Base-by-base conservation (phyloP, 2,329 filamentous ascomycete genomes). In the Colletotrichum limetticola region DNA sequence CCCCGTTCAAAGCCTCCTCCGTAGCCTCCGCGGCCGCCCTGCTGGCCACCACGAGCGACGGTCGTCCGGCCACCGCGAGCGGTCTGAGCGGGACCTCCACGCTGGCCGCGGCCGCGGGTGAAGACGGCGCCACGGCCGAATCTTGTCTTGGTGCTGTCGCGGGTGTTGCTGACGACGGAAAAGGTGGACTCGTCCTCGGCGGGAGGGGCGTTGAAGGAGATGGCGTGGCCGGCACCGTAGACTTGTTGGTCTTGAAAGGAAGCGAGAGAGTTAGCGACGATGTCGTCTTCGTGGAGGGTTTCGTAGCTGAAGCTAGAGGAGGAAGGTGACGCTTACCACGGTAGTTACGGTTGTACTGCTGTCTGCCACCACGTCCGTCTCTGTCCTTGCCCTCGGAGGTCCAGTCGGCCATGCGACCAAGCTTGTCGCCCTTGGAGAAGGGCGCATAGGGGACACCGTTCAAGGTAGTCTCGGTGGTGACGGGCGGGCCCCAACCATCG, bases 361-460 rank as follows among this genome's bases (percentile, higher is more conserved):
- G 92, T 82, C 96, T 89, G 75, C 95, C 94, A 77, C 93, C 93
- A 74, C 91, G 88, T 62, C 88, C 86, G 78, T 92, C 90, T 80
- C 95, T 88, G 74, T 97, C 94, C 86, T 98, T 98, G 83, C 94
- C 92, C 82, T 98, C 97, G 60, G 91, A 82, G 22, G 95, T 97
- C 97, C 97, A 99, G 88, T 99, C 97, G 74, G 97, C 97, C 95
- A 99, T 98, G 83, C 97, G 95, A 81, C 97, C 97, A 74, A 99
- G 89, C 90, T 98, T 98, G 88, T 99, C 97, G 82, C 95, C 95
- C 86, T 99, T 99, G 77, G 95, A 98, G 88, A 97, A 99, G 74
- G 97, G 97, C 78, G 97, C 97, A 84, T 98, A 99, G 52, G 97
- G 97, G 62, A 98, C 95, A 82, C 97, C 97, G 82, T 97, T 92